These are phyloP conservation scores for Ophioceras dolichostomum DNA, from an alignment of 2,329 filamentous ascomycete species.

Conservation along the genomic window DNA sequence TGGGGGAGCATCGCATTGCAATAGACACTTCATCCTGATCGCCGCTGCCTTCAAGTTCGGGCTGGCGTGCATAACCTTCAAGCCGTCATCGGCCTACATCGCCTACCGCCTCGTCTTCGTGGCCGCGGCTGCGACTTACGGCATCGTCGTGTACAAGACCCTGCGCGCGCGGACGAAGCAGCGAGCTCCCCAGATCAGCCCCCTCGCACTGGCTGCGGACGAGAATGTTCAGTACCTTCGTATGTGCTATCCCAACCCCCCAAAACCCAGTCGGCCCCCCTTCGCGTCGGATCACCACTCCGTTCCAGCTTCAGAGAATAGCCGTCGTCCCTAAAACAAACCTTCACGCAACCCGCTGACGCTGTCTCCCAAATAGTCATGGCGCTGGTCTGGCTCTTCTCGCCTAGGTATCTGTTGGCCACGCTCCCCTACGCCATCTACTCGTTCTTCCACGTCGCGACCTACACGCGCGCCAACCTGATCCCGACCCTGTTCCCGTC, in stretches of 20 bases:
- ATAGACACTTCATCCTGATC: slow-evolving; percentile 76
- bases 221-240: slow-evolving; percentile 97
- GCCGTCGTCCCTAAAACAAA: too few relatives aligned
- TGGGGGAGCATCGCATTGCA: slow-evolving; percentile 5
- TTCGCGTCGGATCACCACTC: too few relatives aligned
- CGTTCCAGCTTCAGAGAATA: too few relatives aligned
- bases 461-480: slow-evolving; percentile 87
- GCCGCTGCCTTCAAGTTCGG: slow-evolving; percentile 71
- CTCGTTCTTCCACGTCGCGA: slow-evolving; percentile 96
- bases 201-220: slow-evolving; percentile 60
- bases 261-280: too few relatives aligned
- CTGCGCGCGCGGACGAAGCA: slow-evolving; percentile 68
- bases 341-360: too few relatives aligned
- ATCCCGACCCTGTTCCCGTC: slow-evolving; percentile 75
- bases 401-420: slow-evolving; percentile 78
- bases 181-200: slow-evolving; percentile 32
- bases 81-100: slow-evolving; percentile 72
- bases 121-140: slow-evolving; percentile 83
- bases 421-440: slow-evolving; percentile 93
- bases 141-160: slow-evolving; percentile 97
- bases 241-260: slow-evolving; percentile 33
- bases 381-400: slow-evolving; percentile 90
- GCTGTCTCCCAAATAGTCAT: slow-evolving; percentile 45
- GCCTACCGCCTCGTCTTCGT: slow-evolving; percentile 87
- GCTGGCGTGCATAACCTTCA: slow-evolving; percentile 80